phyloP scores from a whole-genome alignment of 2,329 filamentous ascomycete species.

The Dactylellina sp. region DNA sequence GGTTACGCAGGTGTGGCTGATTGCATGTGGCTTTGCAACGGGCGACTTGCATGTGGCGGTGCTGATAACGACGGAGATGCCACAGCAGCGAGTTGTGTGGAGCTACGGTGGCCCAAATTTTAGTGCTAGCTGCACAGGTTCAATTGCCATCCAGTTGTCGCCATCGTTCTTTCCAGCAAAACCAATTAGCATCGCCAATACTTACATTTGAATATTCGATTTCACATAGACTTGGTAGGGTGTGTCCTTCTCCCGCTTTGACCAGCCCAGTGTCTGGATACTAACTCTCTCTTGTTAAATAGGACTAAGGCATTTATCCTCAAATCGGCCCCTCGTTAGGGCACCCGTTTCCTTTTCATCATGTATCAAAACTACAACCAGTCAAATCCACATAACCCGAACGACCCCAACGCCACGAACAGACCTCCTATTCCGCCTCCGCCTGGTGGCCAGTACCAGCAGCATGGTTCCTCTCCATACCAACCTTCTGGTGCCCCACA shows the following conservation, averaged over 20 bases:
- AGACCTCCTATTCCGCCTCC: slow-evolving; percentile 63
- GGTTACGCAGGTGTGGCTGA: too few species aligned
- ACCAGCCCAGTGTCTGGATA: neutral
- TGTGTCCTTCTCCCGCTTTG: neutral
- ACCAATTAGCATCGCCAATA: slow-evolving; percentile 30
- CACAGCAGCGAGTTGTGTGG: slow-evolving; percentile 53
- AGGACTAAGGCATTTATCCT: slow-evolving; percentile 27
- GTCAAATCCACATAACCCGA: slow-evolving; percentile 44
- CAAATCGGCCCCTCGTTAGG: slow-evolving; percentile 48
- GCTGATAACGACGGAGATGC: slow-evolving; percentile 15
- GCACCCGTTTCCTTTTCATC: slow-evolving; percentile 26
- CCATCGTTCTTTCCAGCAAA: slow-evolving; percentile 6
- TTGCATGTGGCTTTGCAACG: too few species aligned
- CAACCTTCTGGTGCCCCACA: slow-evolving; percentile 47
- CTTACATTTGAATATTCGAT: slow-evolving; percentile 28
- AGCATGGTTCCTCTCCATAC: slow-evolving; percentile 55
- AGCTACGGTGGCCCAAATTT: slow-evolving; percentile 58
- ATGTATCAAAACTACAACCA: slow-evolving; percentile 53
- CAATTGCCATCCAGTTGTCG: slow-evolving; percentile 33
- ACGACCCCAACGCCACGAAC: slow-evolving; percentile 58
- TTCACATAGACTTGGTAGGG: slow-evolving; percentile 15
- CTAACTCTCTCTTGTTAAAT: slow-evolving; percentile 11
- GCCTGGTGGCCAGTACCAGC: slow-evolving; percentile 63
- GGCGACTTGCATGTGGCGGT: slow-evolving; percentile 9
- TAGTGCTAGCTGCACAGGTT: slow-evolving; percentile 22